phyloP scores from a whole-genome alignment of 345 rosid genomes.

The Garcia nutans region DNA sequence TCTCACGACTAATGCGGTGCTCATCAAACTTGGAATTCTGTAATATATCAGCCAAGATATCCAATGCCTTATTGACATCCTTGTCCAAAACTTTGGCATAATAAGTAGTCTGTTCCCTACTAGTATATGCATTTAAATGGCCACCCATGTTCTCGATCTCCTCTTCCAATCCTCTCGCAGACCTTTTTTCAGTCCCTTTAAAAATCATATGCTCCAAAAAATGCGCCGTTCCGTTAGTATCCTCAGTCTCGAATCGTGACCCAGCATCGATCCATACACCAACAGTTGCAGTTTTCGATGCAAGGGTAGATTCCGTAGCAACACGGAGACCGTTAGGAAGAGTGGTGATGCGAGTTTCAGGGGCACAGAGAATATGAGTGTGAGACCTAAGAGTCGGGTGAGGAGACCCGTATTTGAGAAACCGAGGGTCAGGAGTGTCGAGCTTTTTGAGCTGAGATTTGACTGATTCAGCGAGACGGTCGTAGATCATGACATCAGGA shows the following conservation, averaged over 20 bases:
- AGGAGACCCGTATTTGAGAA: slow-evolving; percentile 90
- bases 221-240: slow-evolving; percentile 89
- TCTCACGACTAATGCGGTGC: slow-evolving; percentile 26
- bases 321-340: slow-evolving; percentile 84
- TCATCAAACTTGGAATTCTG: slow-evolving; percentile 66
- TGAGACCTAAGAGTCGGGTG: slow-evolving; percentile 60
- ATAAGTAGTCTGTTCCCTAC: slow-evolving; percentile 94
- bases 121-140: slow-evolving; percentile 88
- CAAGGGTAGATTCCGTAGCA: slow-evolving; percentile 84
- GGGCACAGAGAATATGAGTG: slow-evolving; percentile 77
- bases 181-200: slow-evolving; percentile 78
- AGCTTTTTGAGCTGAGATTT: slow-evolving; percentile 61
- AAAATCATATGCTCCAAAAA: slow-evolving; percentile 98
- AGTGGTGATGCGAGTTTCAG: slow-evolving; percentile 89
- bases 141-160: slow-evolving; percentile 98
- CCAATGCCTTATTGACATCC: slow-evolving; percentile 65
- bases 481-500: slow-evolving; percentile 71
- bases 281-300: slow-evolving; percentile 76
- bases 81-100: slow-evolving; percentile 86
- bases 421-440: slow-evolving; percentile 79
- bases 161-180: slow-evolving; percentile 64
- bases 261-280: slow-evolving; percentile 99
- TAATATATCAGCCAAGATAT: slow-evolving; percentile 84
- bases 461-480: slow-evolving; percentile 63
- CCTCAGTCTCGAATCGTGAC: slow-evolving; percentile 83